Percentiles rank a stretch among this genome's conserved stretches.
Evolutionary conservation across 139 green algal species (phyloP).

Genomic region (Chloropicon primus): DNA sequence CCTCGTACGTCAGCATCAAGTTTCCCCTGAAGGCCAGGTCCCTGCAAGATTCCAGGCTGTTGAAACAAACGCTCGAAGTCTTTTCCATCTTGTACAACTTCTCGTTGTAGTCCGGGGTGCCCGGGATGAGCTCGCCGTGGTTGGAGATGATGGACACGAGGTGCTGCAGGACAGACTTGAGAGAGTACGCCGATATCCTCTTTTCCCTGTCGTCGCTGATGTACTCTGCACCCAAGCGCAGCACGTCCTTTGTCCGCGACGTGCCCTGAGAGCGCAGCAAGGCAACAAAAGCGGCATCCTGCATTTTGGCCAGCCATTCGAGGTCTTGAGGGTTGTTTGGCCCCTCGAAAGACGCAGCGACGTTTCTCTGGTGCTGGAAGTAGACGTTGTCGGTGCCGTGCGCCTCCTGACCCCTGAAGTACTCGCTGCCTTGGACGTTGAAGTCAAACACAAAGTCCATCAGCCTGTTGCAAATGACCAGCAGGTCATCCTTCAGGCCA

Average conservation of each 20-base stretch:
- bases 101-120: not conserved
- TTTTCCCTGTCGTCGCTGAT: not conserved
- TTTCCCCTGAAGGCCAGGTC: not conserved
- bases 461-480: not conserved
- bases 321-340: not conserved
- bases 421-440: not conserved
- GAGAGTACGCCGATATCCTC: not conserved
- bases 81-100: not conserved
- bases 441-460: not conserved
- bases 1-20: not conserved
- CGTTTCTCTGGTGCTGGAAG: not conserved
- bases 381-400: not conserved
- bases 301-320: not conserved
- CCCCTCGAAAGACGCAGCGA: not conserved
- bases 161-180: not conserved
- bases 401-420: not conserved
- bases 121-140: not conserved
- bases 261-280: not conserved
- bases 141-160: not conserved
- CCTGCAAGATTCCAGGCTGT: not conserved
- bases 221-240: not conserved
- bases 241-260: not conserved
- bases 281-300: not conserved
- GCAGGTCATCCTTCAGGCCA: not conserved
- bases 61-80: not conserved